Conservation (phyloP, 371 early-diverging fungal species). For the Mortierella sp. region DNA sequence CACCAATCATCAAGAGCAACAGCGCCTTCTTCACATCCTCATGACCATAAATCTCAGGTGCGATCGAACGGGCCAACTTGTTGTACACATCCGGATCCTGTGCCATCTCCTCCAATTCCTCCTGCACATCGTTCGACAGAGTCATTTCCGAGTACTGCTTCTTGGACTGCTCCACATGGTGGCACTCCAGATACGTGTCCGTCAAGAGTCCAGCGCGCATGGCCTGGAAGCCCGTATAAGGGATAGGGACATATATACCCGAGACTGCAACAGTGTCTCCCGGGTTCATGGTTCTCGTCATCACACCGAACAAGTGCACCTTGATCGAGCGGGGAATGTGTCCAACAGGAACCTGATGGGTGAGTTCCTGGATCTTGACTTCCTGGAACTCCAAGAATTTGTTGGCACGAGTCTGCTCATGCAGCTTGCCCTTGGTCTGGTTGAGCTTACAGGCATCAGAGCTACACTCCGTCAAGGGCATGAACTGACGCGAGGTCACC, state of each 20-base stretch:
- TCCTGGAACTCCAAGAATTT: constrained; percentile 97
- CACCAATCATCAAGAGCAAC: constrained; percentile 90
- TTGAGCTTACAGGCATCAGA: constrained; percentile 89
- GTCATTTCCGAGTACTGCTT: constrained; percentile 89
- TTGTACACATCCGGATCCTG: constrained; percentile 84
- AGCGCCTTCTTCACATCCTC: constrained; percentile 96
- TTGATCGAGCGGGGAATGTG: constrained; percentile 98
- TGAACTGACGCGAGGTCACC: constrained; percentile 84
- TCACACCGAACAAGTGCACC: constrained; percentile 87
- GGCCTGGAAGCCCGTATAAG: constrained; percentile 94
- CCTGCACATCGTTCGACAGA: constrained; percentile 69
- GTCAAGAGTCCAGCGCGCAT: constrained; percentile 95
- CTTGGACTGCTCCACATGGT: constrained; percentile 87
- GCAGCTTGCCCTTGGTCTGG: constrained; percentile 87
- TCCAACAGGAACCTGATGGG: constrained; percentile 98
- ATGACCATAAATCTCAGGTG: constrained; percentile 98
- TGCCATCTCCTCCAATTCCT: constrained; percentile 71
- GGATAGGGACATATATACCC: constrained; percentile 96
- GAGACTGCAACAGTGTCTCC: constrained; percentile 93
- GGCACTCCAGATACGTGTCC: constrained; percentile 95
- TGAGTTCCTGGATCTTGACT: constrained; percentile 95
- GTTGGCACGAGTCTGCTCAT: constrained; percentile 95
- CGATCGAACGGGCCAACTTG: constrained; percentile 91
- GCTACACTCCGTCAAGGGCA: constrained; percentile 91
- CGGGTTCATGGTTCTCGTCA: constrained; percentile 88